phyloP scores from a whole-genome alignment of 495 filamentous ascomycete species.

The Endocarpon pusillum region DNA sequence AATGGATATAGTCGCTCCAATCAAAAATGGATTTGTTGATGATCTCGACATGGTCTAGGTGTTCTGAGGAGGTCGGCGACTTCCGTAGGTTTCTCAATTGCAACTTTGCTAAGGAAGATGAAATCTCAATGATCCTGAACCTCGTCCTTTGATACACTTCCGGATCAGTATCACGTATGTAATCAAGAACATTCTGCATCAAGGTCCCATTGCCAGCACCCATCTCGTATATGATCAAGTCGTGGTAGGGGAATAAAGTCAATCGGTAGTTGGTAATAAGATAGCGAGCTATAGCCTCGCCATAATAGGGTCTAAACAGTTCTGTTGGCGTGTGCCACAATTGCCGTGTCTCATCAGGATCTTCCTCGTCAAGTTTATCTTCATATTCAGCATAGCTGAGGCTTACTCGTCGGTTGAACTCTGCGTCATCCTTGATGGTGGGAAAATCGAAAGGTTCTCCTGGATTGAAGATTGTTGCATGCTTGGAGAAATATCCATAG shows the following conservation, averaged over 20 bases:
- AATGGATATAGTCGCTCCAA: constrained; percentile 70
- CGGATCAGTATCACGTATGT: constrained; percentile 76
- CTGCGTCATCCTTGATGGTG: constrained; percentile 56
- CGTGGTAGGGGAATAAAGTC: constrained; percentile 83
- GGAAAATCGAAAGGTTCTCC: constrained; percentile 90
- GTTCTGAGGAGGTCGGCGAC: constrained; percentile 48
- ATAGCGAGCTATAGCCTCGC: constrained; percentile 88
- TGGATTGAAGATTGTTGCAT: constrained; percentile 87
- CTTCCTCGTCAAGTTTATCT: constrained; percentile 56
- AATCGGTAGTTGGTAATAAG: constrained; percentile 91
- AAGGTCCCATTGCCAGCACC: constrained; percentile 93
- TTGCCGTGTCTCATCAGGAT: constrained; percentile 62
- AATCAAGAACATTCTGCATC: constrained; percentile 95
- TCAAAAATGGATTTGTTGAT: constrained; percentile 89
- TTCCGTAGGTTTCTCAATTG: constrained; percentile 54
- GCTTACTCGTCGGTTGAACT: constrained; percentile 61
- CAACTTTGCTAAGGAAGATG: constrained; percentile 53
- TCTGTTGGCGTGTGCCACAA: constrained; percentile 98
- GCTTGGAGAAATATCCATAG: constrained; percentile 97
- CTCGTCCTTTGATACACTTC: constrained; percentile 88
- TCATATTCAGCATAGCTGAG: constrained; percentile 79
- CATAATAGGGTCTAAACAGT: constrained; percentile 91
- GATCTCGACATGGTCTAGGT: constrained; percentile 75
- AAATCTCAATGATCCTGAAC: constrained; percentile 93
- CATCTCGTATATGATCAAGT: constrained; percentile 97